Evolutionary conservation across 2,329 filamentous ascomycete genomes (phyloP).

Genomic region (Aspergillus unguis): DNA sequence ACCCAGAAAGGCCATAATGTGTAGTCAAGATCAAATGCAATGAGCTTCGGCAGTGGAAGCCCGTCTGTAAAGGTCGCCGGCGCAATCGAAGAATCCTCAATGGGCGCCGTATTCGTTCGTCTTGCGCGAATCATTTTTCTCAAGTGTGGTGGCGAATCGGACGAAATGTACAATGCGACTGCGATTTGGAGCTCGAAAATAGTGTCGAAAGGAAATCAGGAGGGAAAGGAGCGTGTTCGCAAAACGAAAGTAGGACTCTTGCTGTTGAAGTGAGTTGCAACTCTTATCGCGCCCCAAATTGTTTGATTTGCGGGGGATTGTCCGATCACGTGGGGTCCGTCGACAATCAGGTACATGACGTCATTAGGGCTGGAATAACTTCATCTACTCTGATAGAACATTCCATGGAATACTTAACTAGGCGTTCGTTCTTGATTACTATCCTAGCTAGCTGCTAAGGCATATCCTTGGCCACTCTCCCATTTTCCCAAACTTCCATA

Average conservation of each 20-base stretch:
- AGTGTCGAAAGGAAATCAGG: no score
- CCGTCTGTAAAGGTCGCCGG: conserved; percentile 61
- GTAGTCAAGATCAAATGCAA: conserved; percentile 96
- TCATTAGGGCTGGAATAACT: neutral
- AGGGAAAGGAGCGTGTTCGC: neutral
- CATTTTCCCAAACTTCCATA: no score
- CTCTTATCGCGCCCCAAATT: neutral
- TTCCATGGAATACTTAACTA: no score
- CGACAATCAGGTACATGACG: neutral
- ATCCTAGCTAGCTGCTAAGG: no score
- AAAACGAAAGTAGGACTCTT: neutral
- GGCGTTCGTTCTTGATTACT: no score
- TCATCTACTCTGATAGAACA: no score
- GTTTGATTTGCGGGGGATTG: conserved; percentile 1
- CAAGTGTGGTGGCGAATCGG: neutral
- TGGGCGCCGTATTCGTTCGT: conserved; percentile 31
- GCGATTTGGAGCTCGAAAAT: no score
- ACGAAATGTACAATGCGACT: no score
- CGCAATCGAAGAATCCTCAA: conserved; percentile 37
- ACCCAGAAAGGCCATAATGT: conserved; percentile 99
- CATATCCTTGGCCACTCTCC: no score
- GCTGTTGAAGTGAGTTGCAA: neutral
- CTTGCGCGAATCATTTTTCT: conserved; percentile 33
- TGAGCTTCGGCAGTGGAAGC: conserved; percentile 71
- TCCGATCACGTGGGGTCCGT: neutral